A percentile compares a stretch with the other conserved stretches of the same genome.
phyloP scores from a whole-genome alignment of 352 stramenopile species.

The Phytopythium delawarense region DNA sequence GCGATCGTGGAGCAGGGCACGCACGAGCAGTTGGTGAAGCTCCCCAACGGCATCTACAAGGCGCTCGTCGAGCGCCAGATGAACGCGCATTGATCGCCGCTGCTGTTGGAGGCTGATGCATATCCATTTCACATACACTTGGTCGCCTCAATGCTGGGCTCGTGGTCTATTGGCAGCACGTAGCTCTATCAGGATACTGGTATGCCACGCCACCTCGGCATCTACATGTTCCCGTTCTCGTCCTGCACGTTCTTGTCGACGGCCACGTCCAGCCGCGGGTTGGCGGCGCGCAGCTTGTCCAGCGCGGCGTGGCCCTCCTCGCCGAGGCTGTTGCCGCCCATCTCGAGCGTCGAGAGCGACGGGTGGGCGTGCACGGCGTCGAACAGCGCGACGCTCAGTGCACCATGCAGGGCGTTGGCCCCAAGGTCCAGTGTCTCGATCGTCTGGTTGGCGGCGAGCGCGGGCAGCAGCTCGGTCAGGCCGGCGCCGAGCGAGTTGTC shows the following conservation, averaged over 20 bases:
- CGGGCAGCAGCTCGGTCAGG: conserved; percentile 43
- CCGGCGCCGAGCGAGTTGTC: conserved; percentile 66
- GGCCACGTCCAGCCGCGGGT: conserved; percentile 61
- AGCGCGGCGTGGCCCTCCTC: conserved; percentile 61
- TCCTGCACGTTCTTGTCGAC: conserved; percentile 78
- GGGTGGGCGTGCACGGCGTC: conserved; percentile 54
- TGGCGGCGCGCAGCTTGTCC: conserved; percentile 50
- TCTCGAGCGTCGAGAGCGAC: conserved; percentile 75
- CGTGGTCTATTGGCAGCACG: conserved; percentile 5
- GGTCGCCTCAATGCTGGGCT: not conserved
- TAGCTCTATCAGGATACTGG: not conserved
- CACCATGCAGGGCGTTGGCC: conserved; percentile 65
- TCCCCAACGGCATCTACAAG: conserved; percentile 48
- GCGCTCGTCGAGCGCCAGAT: conserved; percentile 26
- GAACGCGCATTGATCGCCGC: not conserved
- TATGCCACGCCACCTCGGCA: not conserved
- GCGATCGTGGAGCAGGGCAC: conserved; percentile 82
- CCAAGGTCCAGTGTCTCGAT: conserved; percentile 66
- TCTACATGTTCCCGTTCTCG: conserved; percentile 52
- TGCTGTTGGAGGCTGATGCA: not conserved
- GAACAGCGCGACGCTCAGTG: conserved; percentile 57
- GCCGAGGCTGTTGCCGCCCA: conserved; percentile 79
- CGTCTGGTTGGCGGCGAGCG: conserved; percentile 41
- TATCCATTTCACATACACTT: too few relatives aligned
- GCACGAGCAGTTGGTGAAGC: conserved; percentile 71